These are phyloP conservation scores for Septoria petroselini DNA, from an alignment of 2,329 filamentous ascomycete genomes.

Conservation along the genomic window DNA sequence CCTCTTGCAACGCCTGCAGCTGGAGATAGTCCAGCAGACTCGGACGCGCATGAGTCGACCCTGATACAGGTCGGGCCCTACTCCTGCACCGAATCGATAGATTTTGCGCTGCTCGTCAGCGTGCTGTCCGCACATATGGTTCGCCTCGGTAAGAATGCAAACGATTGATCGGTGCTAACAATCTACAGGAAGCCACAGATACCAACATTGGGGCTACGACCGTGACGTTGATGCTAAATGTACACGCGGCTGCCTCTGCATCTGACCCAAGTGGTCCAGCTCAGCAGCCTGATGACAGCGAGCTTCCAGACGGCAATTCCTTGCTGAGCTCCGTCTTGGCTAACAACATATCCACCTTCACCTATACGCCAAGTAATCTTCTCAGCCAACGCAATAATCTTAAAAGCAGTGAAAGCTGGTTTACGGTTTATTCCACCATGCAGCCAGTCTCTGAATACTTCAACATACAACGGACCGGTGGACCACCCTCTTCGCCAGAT, in stretches of 20 bases:
- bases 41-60: conserved; percentile 15
- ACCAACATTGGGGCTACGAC: conserved; percentile 56
- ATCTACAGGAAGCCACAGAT: conserved; percentile 43
- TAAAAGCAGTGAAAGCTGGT: conserved; percentile 55
- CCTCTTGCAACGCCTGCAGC: conserved; percentile 10
- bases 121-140: conserved; percentile 54
- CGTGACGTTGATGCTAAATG: conserved; percentile 55
- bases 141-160: neutral
- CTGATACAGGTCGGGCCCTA: conserved; percentile 49
- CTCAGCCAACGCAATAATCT: conserved; percentile 54
- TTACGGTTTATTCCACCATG: conserved; percentile 41
- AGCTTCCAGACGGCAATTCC: conserved; percentile 47
- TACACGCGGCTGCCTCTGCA: conserved; percentile 55
- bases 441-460: conserved; percentile 55
- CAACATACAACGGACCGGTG: conserved; percentile 38
- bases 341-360: conserved; percentile 48
- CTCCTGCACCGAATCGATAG: conserved; percentile 53
- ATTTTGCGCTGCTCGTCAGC: conserved; percentile 50
- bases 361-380: conserved; percentile 56
- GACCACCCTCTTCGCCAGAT: conserved; percentile 49
- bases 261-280: conserved; percentile 45
- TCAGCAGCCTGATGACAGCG: conserved; percentile 36
- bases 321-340: conserved; percentile 50
- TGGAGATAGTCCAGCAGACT: conserved; percentile 5
- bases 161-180: neutral